These are phyloP conservation scores for Rhodosporidiobolus sp. DNA, from an alignment of 768 basidiomycete genomes.

Conservation along the genomic window DNA sequence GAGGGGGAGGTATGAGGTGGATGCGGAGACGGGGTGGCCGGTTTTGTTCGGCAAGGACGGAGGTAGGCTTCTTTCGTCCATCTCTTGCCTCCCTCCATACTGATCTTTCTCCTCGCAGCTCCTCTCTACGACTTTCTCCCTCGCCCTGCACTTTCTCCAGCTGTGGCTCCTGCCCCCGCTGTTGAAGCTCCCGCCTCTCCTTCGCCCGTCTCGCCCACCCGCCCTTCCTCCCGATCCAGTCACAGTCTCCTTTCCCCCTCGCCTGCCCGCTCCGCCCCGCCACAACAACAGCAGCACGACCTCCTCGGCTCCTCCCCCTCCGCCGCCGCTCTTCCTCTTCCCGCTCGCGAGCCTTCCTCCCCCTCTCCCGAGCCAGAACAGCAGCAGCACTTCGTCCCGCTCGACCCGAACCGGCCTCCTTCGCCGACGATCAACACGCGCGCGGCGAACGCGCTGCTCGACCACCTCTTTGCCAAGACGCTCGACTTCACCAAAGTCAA, in stretches of 20 bases:
- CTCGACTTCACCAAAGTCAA: conserved; percentile 49
- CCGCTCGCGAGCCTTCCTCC: not conserved
- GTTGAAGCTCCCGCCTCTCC: not conserved
- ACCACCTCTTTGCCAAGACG: conserved; percentile 81
- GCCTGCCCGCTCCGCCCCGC: not conserved
- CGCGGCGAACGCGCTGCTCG: conserved; percentile 87
- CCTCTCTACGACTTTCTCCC: conserved; percentile 34
- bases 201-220: not conserved
- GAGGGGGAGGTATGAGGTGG: conserved; percentile 17
- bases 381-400: not conserved
- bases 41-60: conserved; percentile 17
- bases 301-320: not conserved
- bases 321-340: not conserved
- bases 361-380: not conserved
- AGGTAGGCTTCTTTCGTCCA: not conserved
- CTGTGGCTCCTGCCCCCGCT: not conserved
- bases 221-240: conserved; percentile 61
- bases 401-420: conserved; percentile 41
- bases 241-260: conserved; percentile 44
- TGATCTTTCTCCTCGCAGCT: not conserved
- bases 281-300: not conserved
- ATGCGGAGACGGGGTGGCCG: conserved; percentile 26
- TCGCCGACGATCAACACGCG: conserved; percentile 91
- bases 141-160: not conserved
- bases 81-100: not conserved